Evolutionary conservation across 83 land plant genomes (phyloP).

Genomic region (Picea abies): DNA sequence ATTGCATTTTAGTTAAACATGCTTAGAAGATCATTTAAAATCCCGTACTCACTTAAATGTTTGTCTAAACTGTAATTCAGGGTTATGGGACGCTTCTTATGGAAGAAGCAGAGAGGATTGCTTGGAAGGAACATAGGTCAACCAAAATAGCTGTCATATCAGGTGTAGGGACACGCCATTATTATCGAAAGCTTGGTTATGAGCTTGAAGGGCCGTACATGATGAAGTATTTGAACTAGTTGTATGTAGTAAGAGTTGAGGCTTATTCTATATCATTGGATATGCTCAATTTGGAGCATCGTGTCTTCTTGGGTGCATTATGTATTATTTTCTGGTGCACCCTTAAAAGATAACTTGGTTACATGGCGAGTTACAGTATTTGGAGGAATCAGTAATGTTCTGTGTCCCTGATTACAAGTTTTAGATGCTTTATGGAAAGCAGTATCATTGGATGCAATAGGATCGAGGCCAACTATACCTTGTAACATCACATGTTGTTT

Average conservation of each 20-base stretch:
- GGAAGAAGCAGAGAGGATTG: conserved; percentile 98
- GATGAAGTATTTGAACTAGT: conserved; percentile 62
- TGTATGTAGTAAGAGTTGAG: no score
- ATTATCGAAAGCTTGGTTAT: conserved; percentile 95
- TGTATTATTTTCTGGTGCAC: not conserved
- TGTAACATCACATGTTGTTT: no score
- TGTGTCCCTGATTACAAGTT: not conserved
- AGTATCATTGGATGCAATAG: no score
- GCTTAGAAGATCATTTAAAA: not conserved
- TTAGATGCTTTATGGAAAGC: no score
- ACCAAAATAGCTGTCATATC: conserved; percentile 93
- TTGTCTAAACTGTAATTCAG: conserved; percentile 27
- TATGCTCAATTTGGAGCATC: not conserved
- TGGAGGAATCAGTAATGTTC: not conserved
- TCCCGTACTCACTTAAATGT: not conserved
- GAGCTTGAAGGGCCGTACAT: conserved; percentile 99
- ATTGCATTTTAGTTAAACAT: not conserved
- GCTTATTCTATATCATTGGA: not conserved
- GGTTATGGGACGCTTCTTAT: conserved; percentile 98
- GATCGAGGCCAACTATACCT: no score
- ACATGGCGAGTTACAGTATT: not conserved
- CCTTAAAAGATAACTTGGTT: not conserved
- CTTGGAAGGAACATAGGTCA: conserved; percentile 88
- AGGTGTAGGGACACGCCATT: conserved; percentile 97
- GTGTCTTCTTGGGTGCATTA: not conserved